phyloP scores from a whole-genome alignment of 805 yeast species.

The Kazachstania bromeliacearum region DNA sequence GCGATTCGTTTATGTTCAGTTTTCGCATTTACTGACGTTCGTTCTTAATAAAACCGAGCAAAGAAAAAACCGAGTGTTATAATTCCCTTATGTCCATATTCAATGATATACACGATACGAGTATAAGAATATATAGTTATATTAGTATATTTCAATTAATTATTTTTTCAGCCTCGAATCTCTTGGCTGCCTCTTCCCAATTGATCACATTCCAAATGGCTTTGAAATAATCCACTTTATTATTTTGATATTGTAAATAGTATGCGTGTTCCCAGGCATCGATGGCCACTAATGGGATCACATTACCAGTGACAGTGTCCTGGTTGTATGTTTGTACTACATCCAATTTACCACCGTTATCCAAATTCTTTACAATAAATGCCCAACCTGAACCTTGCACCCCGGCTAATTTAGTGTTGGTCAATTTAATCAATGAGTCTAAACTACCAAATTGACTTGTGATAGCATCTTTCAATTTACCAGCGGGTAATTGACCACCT shows the following conservation, averaged over 20 bases:
- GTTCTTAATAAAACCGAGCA: not conserved
- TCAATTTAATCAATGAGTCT: slow-evolving; percentile 52
- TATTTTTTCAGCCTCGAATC: slow-evolving; percentile 36
- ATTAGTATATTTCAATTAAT: too few species aligned
- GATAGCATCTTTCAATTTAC: slow-evolving; percentile 52
- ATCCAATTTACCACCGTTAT: slow-evolving; percentile 57
- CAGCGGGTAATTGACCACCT: slow-evolving; percentile 54
- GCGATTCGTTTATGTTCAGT: too few species aligned
- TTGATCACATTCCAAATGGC: slow-evolving; percentile 91
- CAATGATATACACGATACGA: too few species aligned
- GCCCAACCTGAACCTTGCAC: slow-evolving; percentile 97
- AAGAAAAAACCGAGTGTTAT: not conserved
- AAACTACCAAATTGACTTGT: slow-evolving; percentile 58
- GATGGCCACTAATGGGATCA: slow-evolving; percentile 73
- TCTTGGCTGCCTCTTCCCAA: slow-evolving; percentile 83
- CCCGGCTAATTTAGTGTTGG: slow-evolving; percentile 71
- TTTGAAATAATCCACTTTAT: slow-evolving; percentile 83
- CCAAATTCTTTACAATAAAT: slow-evolving; percentile 73
- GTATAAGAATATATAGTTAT: not conserved
- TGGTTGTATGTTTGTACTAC: slow-evolving; percentile 79
- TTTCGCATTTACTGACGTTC: too few species aligned
- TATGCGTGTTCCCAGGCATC: slow-evolving; percentile 98
- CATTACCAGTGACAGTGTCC: slow-evolving; percentile 67
- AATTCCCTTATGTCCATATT: not conserved
- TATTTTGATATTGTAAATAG: slow-evolving; percentile 87